A percentile compares a stretch with the other conserved stretches of the same genome.
Conservation (phyloP, 1,284 basidiomycete species). For the Ganoderma sinense region DNA sequence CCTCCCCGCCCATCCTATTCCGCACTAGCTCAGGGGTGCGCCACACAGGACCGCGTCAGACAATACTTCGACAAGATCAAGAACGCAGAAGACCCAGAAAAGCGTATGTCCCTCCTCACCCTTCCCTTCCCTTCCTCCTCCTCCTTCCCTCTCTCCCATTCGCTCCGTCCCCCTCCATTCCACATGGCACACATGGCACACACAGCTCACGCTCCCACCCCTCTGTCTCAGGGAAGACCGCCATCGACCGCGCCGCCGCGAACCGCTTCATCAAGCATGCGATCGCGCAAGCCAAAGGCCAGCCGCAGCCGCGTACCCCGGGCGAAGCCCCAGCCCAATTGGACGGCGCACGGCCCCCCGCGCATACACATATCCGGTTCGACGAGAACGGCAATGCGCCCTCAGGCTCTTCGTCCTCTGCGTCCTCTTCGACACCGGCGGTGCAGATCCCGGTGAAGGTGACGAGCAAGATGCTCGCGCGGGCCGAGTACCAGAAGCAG, state of each 20-base stretch:
- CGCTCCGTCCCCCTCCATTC: conserved; percentile 3
- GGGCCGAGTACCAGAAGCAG: conserved; percentile 66
- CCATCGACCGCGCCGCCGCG: conserved; percentile 80
- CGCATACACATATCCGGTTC: conserved; percentile 35
- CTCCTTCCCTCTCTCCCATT: neutral
- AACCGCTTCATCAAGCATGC: conserved; percentile 84
- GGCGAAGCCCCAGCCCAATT: conserved; percentile 26
- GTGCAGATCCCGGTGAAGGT: conserved; percentile 56
- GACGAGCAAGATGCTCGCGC: conserved; percentile 73
- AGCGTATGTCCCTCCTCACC: conserved; percentile 50
- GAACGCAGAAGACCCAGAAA: conserved; percentile 70
- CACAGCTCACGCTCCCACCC: neutral
- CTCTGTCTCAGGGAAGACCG: conserved; percentile 48
- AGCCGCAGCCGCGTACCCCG: conserved; percentile 28
- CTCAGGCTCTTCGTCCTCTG: neutral
- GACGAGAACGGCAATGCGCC: conserved; percentile 23
- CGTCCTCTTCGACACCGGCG: neutral
- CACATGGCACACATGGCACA: conserved; percentile 4
- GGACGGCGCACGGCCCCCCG: conserved; percentile 23
- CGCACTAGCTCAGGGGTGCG: neutral
- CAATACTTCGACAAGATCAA: conserved; percentile 85
- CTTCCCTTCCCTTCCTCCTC: neutral
- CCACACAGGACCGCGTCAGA: conserved; percentile 69
- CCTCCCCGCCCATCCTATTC: neutral
- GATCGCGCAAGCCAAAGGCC: conserved; percentile 58